phyloP scores from a whole-genome alignment of 129 eudicot species.

The Calendula officinalis region DNA sequence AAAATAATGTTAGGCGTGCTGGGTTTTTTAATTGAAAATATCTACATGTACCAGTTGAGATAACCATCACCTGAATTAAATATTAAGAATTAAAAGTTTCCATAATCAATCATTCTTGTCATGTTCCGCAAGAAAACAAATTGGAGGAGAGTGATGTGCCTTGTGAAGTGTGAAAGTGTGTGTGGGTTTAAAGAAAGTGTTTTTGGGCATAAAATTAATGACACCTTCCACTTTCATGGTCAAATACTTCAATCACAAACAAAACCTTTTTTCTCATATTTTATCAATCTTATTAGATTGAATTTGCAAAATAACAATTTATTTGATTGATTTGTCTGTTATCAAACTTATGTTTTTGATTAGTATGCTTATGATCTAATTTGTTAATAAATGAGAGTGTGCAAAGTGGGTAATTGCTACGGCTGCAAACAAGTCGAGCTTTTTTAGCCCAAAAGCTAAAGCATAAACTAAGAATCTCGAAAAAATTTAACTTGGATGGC shows the following conservation, averaged over 20 bases:
- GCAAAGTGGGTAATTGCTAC: too few relatives aligned
- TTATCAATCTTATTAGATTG: slow-evolving; percentile 12
- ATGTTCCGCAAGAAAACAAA: slow-evolving; percentile 19
- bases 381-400: too few relatives aligned
- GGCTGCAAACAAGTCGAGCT: too few relatives aligned
- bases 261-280: slow-evolving; percentile 10
- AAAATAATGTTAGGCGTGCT: too few relatives aligned
- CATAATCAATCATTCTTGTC: slow-evolving; percentile 14
- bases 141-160: slow-evolving; percentile 21
- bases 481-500: too few relatives aligned
- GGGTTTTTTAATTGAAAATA: neutral
- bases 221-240: slow-evolving; percentile 28
- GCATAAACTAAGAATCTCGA: too few relatives aligned
- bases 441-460: too few relatives aligned
- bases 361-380: too few relatives aligned
- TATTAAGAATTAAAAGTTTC: neutral
- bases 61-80: slow-evolving; percentile 4
- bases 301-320: neutral
- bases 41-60: neutral
- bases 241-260: slow-evolving; percentile 35
- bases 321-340: neutral
- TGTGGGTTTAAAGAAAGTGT: slow-evolving; percentile 32
- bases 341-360: neutral
- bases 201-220: slow-evolving; percentile 3
- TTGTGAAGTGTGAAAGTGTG: slow-evolving; percentile 35